Percentiles rank a stretch among this genome's conserved stretches.
These are phyloP conservation scores for Mortierella sp. DNA, from an alignment of 371 early-diverging fungal species.

Conservation along the genomic window DNA sequence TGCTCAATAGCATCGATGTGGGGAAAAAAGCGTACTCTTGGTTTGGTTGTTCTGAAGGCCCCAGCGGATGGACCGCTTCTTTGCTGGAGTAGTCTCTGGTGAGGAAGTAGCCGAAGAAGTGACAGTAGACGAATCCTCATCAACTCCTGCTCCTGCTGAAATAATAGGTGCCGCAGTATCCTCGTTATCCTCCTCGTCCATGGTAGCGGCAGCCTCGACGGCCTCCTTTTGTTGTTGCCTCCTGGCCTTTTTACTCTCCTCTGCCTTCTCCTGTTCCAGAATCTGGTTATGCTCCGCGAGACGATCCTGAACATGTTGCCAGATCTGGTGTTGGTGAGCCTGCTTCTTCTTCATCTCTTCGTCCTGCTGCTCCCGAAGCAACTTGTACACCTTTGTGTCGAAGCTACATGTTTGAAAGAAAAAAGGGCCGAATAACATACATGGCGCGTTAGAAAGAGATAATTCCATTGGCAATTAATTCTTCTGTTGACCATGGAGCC, in stretches of 20 bases:
- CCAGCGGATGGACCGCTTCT: constrained; percentile 50
- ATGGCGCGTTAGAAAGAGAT: not conserved
- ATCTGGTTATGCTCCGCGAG: constrained; percentile 40
- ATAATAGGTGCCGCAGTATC: not conserved
- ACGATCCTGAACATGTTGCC: constrained; percentile 57
- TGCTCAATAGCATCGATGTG: not conserved
- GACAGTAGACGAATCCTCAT: constrained; percentile 23
- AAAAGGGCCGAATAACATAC: not conserved
- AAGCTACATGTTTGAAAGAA: constrained; percentile 21
- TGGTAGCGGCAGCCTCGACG: constrained; percentile 8
- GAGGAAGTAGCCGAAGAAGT: constrained; percentile 28
- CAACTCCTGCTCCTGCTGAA: not conserved
- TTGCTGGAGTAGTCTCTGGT: constrained; percentile 16
- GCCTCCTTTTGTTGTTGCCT: constrained; percentile 8
- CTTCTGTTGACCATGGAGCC: not conserved
- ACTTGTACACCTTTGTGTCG: constrained; percentile 39
- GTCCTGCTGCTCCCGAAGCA: constrained; percentile 28
- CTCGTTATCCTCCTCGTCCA: constrained; percentile 10
- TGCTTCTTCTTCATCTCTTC: constrained; percentile 31
- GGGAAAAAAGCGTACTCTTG: constrained; percentile 28
- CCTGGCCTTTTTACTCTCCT: constrained; percentile 4
- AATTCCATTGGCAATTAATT: not conserved
- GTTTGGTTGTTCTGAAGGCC: constrained; percentile 48
- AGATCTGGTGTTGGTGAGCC: constrained; percentile 47
- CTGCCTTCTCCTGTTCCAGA: constrained; percentile 35